Base-by-base conservation (phyloP, 192 early-diverging fungal genomes). In the Spinellus fusiger region DNA sequence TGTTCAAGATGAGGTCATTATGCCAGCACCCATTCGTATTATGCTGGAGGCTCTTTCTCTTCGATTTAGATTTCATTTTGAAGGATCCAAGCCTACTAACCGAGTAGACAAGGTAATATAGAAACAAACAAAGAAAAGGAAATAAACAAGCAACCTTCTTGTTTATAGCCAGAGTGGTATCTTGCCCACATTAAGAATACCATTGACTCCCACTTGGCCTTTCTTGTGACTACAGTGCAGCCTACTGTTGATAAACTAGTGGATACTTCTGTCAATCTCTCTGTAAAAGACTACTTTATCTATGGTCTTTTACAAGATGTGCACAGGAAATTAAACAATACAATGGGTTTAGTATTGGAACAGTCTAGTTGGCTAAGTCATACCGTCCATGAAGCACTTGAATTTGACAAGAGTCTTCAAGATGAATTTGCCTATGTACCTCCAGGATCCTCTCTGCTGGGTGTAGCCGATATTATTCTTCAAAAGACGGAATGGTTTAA, bases 31-130 rank as follows among this genome's bases (percentile, higher is more conserved):
- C 5, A 76, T 80, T 2, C 64, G 73, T 32, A 64, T 80, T 16
- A 72, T 91, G 78, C 71, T 83, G 16, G 76, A 74, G 13, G 76
- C 84, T 6, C 70, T 91, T 10, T 76, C 81, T 5, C 59, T 86
- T 22, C 69, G 88, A 40, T 89, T 91, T 67, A 72, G 80, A 57
- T 91, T 80, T 55, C 86, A 91, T 59, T 91, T 91, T 69, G 85
- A 88, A 46, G 79, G 84, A 10, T 73, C 69, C 8, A 76, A 84
- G 46, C 75, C 80, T 15, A 91, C 89, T 2, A 89, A 86, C 62
- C 77, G 86, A 44, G 73, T 87, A 1, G 89, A 91, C 61, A 89
- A 87, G 73, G 82, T 78, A 76, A 37, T n/a, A 33, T 18, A 18
- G n/a, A 13, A n/a, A 52, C 2, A 49, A 0, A 40, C 5, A 25